phyloP scores from a whole-genome alignment of 2,329 filamentous ascomycete genomes.

The Macrophomina phaseolina region DNA sequence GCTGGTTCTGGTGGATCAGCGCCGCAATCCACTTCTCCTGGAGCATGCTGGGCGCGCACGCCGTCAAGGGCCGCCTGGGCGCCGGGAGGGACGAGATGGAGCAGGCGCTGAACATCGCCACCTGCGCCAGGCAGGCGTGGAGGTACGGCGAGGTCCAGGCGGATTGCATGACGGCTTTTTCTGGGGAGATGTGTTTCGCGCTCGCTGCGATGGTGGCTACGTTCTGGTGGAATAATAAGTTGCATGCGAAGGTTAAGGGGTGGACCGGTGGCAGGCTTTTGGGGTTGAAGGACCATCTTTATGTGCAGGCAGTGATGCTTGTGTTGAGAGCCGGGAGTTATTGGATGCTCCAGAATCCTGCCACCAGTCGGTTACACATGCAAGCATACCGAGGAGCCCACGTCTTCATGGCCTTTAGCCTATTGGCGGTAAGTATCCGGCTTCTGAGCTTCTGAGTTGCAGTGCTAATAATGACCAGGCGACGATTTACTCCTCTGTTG shows the following conservation, averaged over 20 bases:
- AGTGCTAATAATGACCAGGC: slow-evolving; percentile 30
- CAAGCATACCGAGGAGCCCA: slow-evolving; percentile 58
- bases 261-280: slow-evolving; percentile 55
- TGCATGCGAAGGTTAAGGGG: slow-evolving; percentile 67
- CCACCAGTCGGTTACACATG: slow-evolving; percentile 31
- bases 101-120: not conserved
- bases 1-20: slow-evolving; percentile 48
- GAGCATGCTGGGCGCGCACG: slow-evolving; percentile 40
- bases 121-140: slow-evolving; percentile 36
- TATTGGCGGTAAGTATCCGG: slow-evolving; percentile 59
- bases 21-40: slow-evolving; percentile 42
- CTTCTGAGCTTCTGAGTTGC: not conserved
- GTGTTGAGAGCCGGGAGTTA: slow-evolving; percentile 57
- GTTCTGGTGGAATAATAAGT: slow-evolving; percentile 72
- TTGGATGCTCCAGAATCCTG: slow-evolving; percentile 37
- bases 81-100: slow-evolving; percentile 21
- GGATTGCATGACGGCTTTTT: slow-evolving; percentile 38
- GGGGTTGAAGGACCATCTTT: slow-evolving; percentile 70
- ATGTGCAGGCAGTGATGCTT: slow-evolving; percentile 66
- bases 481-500: slow-evolving; percentile 49
- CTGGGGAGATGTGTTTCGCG: slow-evolving; percentile 37
- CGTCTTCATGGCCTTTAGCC: slow-evolving; percentile 58
- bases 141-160: slow-evolving; percentile 33
- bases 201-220: slow-evolving; percentile 59
- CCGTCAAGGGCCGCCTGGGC: slow-evolving; percentile 29